phyloP scores from a whole-genome alignment of 257 asterid species.

The Agastache rugosa region DNA sequence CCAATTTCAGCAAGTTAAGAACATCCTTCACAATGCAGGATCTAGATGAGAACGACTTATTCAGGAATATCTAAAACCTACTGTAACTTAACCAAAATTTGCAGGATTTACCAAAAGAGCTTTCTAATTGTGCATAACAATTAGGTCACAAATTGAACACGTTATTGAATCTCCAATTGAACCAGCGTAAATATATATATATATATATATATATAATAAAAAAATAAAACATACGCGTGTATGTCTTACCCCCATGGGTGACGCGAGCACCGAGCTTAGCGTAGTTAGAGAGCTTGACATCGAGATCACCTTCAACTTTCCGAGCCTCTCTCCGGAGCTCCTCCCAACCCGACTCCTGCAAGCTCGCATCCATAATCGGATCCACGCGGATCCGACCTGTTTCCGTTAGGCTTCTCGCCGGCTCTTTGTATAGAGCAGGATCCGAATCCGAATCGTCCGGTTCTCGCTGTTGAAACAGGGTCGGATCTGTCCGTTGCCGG shows the following conservation, averaged over 20 bases:
- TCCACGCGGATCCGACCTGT: conserved; percentile 48
- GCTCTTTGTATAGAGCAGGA: not conserved
- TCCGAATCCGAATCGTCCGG: conserved; percentile 33
- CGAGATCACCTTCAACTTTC: conserved; percentile 90
- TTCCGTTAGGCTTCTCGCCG: not conserved
- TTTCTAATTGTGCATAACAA: not conserved
- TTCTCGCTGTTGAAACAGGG: conserved; percentile 2
- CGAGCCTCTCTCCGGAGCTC: conserved; percentile 92
- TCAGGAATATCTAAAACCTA: conserved; percentile 3
- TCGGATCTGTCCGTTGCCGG: conserved; percentile 22
- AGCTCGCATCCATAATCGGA: conserved; percentile 55
- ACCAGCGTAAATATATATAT: not conserved
- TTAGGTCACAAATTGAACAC: not conserved
- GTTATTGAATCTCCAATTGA: not conserved
- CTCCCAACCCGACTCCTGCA: conserved; percentile 95
- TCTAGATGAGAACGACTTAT: conserved; percentile 13
- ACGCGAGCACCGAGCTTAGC: conserved; percentile 89
- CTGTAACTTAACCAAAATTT: not conserved
- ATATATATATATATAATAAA: not conserved
- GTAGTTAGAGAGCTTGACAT: conserved; percentile 86
- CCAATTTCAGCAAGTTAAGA: conserved; percentile 19
- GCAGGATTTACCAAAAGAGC: not conserved
- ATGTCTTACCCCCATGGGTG: conserved; percentile 66
- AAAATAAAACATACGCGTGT: not conserved
- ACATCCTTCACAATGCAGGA: conserved; percentile 9